These are phyloP conservation scores for Pseudonitzschia multiseries DNA, from an alignment of 108 stramenopile genomes.

Conservation along the genomic window DNA sequence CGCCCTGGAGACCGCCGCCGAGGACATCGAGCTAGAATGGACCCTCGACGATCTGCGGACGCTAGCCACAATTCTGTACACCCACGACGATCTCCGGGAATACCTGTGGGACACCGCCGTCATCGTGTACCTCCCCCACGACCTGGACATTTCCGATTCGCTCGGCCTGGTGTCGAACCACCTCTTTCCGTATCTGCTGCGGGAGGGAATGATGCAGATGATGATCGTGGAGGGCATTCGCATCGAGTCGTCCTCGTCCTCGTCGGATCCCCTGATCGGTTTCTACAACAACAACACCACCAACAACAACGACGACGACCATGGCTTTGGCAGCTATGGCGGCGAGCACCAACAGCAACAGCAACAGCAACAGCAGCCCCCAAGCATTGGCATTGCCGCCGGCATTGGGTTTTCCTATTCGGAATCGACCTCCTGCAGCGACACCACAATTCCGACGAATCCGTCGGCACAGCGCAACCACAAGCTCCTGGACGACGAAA, in stretches of 20 bases:
- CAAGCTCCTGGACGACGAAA: background rate
- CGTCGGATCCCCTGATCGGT: background rate
- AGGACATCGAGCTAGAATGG: slow-evolving; percentile 28
- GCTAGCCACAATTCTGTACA: slow-evolving; percentile 10
- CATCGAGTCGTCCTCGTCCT: background rate
- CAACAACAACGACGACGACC: background rate
- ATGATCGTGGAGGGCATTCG: slow-evolving; percentile 17
- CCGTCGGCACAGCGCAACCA: background rate
- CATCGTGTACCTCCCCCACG: slow-evolving; percentile 35
- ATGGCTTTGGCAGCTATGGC: background rate
- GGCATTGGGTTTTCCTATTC: slow-evolving; percentile 4
- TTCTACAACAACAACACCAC: background rate
- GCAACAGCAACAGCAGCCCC: too few species aligned
- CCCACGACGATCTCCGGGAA: slow-evolving; percentile 23
- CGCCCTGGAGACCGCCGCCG: background rate
- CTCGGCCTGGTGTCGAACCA: slow-evolving; percentile 13
- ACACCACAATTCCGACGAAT: slow-evolving; percentile 14
- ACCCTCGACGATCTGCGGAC: slow-evolving; percentile 21
- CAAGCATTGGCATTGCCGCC: too few species aligned
- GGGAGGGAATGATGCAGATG: slow-evolving; percentile 41
- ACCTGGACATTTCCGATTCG: slow-evolving; percentile 30
- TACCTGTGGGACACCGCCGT: slow-evolving; percentile 30
- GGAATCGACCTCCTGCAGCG: slow-evolving; percentile 16
- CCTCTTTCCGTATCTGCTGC: slow-evolving; percentile 32
- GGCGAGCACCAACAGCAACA: background rate